Conservation (phyloP, 495 filamentous ascomycete species). For the Talaromyces stipitatus region DNA sequence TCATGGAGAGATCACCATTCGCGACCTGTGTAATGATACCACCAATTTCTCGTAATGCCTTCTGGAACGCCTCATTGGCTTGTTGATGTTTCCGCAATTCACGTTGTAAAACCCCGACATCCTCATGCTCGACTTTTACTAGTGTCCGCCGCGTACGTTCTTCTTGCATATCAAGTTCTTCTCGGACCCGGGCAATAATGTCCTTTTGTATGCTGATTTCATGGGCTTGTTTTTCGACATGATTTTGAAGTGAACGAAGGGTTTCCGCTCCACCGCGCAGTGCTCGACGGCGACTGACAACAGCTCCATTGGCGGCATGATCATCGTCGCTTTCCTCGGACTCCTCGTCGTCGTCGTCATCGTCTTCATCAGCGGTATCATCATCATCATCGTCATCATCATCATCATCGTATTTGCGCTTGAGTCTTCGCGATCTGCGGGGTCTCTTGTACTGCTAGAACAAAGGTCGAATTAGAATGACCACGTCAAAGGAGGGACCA, state of each 20-base stretch:
- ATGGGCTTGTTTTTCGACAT: conserved; percentile 72
- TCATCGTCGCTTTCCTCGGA: conserved; percentile 29
- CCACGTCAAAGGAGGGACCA: not conserved
- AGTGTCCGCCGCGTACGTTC: conserved; percentile 49
- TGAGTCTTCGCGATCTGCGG: conserved; percentile 5
- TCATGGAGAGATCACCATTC: conserved; percentile 93
- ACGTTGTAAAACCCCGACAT: conserved; percentile 67
- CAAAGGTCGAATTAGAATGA: conserved; percentile 26
- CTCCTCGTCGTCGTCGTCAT: conserved; percentile 24
- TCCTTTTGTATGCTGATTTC: conserved; percentile 66
- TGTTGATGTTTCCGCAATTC: conserved; percentile 95
- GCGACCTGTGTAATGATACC: conserved; percentile 95
- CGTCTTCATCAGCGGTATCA: conserved; percentile 3
- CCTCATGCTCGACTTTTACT: conserved; percentile 53
- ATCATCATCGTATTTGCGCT: conserved; percentile 4
- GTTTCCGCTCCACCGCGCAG: conserved; percentile 23
- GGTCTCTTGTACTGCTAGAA: conserved; percentile 14
- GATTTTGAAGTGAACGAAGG: conserved; percentile 51
- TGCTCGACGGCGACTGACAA: conserved; percentile 33
- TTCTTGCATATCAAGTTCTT: conserved; percentile 53
- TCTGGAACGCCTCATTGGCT: conserved; percentile 97
- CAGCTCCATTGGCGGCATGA: conserved; percentile 32
- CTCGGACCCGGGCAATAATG: conserved; percentile 62
- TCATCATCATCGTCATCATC: not conserved
- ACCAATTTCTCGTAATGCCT: conserved; percentile 92